Conservation (phyloP, 495 filamentous ascomycete species). For the Tuber brumale region DNA sequence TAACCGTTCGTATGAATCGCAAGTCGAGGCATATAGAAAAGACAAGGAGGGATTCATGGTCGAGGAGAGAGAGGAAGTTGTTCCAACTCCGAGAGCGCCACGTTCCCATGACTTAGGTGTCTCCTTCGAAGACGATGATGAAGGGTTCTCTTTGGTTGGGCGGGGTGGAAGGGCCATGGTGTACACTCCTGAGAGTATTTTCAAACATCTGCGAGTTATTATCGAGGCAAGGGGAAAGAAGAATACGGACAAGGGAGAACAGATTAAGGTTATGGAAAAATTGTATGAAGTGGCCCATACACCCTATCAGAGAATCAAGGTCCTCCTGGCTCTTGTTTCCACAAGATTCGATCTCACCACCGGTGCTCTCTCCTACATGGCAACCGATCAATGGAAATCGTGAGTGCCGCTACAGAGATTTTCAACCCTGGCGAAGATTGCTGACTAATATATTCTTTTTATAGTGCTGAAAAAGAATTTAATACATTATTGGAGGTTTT, state of each 20-base stretch:
- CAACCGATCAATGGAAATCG: slow-evolving; percentile 92
- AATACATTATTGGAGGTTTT: slow-evolving; percentile 68
- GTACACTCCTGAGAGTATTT: slow-evolving; percentile 94
- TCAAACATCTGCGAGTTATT: slow-evolving; percentile 89
- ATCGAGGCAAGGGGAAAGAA: slow-evolving; percentile 95
- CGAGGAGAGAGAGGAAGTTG: slow-evolving; percentile 66
- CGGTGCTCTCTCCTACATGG: slow-evolving; percentile 77
- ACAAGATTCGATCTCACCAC: slow-evolving; percentile 90
- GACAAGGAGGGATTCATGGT: slow-evolving; percentile 82
- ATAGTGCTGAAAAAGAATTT: slow-evolving; percentile 73
- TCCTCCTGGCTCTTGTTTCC: slow-evolving; percentile 84
- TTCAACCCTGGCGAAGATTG: slow-evolving; percentile 11
- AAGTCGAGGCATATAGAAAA: slow-evolving; percentile 80
- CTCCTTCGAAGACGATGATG: slow-evolving; percentile 57
- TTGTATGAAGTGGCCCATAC: slow-evolving; percentile 77
- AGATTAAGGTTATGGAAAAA: slow-evolving; percentile 96
- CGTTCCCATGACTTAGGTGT: slow-evolving; percentile 9
- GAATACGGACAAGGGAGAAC: slow-evolving; percentile 91
- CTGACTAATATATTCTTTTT: slow-evolving; percentile 14
- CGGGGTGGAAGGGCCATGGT: slow-evolving; percentile 76
- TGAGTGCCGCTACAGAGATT: slow-evolving; percentile 36
- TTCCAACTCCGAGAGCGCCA: slow-evolving; percentile 44
- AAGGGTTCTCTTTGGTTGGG: slow-evolving; percentile 79
- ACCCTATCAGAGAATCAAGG: slow-evolving; percentile 90
- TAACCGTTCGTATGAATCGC: slow-evolving; percentile 84